phyloP scores from a whole-genome alignment of 371 early-diverging fungal species.

The Coelomomyces lativittatus region DNA sequence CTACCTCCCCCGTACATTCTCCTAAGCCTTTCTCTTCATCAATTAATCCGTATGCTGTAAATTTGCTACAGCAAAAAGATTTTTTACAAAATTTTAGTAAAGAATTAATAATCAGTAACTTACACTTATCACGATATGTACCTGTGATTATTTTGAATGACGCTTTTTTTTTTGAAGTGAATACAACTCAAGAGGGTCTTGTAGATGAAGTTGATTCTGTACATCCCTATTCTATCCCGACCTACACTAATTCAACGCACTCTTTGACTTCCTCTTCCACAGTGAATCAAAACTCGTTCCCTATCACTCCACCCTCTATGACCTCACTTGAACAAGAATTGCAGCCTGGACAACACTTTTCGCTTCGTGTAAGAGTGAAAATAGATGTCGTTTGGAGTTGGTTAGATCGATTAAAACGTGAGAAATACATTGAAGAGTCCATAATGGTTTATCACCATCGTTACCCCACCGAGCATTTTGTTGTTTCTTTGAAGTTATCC shows the following conservation, averaged over 20 bases:
- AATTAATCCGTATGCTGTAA: neutral
- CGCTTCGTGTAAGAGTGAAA: slow-evolving; percentile 24
- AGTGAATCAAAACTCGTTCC: slow-evolving; percentile 7
- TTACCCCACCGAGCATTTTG: slow-evolving; percentile 41
- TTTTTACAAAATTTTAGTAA: no score
- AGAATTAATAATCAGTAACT: no score
- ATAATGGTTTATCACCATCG: slow-evolving; percentile 43
- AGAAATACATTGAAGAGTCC: slow-evolving; percentile 48
- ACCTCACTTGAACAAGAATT: slow-evolving; percentile 4
- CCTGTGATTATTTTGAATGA: neutral
- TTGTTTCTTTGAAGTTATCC: slow-evolving; percentile 33
- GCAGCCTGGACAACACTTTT: slow-evolving; percentile 6
- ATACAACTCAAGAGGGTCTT: slow-evolving; percentile 3
- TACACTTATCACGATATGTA: no score
- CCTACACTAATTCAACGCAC: slow-evolving; percentile 10
- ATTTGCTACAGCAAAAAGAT: slow-evolving; percentile 2
- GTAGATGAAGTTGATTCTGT: slow-evolving; percentile 9
- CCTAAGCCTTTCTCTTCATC: neutral
- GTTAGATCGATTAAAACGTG: slow-evolving; percentile 9
- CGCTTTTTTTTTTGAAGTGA: neutral
- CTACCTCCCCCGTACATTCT: slow-evolving; percentile 2
- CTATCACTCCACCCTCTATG: neutral
- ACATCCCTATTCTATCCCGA: neutral
- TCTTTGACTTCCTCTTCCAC: slow-evolving; percentile 34
- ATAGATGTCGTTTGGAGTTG: slow-evolving; percentile 12